Conservation (phyloP, 257 asterid species). For the Solanum tarijense region DNA sequence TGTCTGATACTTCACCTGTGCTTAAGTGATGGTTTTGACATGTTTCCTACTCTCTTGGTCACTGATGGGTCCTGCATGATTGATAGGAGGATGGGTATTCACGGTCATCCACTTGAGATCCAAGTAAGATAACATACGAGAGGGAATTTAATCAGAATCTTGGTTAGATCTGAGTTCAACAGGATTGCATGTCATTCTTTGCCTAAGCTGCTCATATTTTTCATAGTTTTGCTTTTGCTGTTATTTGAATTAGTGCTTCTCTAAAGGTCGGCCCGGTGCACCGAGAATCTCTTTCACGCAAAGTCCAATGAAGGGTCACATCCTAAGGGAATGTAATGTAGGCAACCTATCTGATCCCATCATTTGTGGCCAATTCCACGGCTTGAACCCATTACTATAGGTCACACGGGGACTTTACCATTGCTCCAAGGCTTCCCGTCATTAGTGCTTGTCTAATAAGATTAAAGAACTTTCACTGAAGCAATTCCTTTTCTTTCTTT, state of each 20-base stretch:
- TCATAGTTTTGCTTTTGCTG: neutral
- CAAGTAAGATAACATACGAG: slow-evolving; percentile 27
- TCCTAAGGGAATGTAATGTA: neutral
- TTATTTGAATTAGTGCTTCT: neutral
- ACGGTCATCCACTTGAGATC: slow-evolving; percentile 71
- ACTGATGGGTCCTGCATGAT: slow-evolving; percentile 87
- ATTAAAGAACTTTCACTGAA: neutral
- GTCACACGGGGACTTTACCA: neutral
- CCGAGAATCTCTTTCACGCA: neutral
- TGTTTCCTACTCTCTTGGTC: slow-evolving; percentile 74
- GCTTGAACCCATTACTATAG: neutral
- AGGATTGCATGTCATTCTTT: neutral
- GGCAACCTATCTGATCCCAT: neutral
- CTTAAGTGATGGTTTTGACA: slow-evolving; percentile 60
- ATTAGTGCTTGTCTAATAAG: neutral
- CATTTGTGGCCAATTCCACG: neutral
- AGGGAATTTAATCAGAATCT: neutral
- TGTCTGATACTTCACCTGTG: slow-evolving; percentile 48
- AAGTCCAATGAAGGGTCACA: neutral
- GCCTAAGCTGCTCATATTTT: neutral
- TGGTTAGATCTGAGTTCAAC: neutral
- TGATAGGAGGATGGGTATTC: slow-evolving; percentile 71
- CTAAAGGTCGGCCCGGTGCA: neutral
- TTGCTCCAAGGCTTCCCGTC: neutral
- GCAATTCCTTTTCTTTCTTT: neutral